Conservation (phyloP, 1,139 yeast genomes). For the Meyerozyma athensensis region DNA sequence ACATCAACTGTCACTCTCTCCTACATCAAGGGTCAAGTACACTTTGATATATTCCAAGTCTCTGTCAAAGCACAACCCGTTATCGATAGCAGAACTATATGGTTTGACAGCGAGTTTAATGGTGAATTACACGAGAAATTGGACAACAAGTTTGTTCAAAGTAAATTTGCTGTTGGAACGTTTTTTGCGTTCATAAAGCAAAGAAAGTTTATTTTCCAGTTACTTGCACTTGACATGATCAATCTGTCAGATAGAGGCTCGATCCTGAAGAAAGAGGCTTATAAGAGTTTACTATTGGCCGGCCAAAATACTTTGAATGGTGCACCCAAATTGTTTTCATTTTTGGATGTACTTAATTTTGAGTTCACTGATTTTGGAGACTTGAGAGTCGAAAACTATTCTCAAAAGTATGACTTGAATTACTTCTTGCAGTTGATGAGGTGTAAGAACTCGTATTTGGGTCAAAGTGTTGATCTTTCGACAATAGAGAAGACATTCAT, state of each 20-base stretch:
- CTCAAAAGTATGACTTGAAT: slow-evolving; percentile 28
- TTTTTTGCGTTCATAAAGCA: slow-evolving; percentile 59
- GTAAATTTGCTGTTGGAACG: slow-evolving; percentile 41
- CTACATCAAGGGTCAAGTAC: slow-evolving; percentile 42
- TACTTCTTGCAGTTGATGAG: slow-evolving; percentile 17
- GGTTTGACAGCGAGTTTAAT: slow-evolving; percentile 49
- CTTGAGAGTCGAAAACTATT: slow-evolving; percentile 36
- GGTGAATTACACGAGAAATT: slow-evolving; percentile 27
- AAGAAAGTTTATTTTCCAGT: slow-evolving; percentile 59
- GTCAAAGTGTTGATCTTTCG: slow-evolving; percentile 14
- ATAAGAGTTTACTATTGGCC: slow-evolving; percentile 50
- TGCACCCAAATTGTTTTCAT: slow-evolving; percentile 60
- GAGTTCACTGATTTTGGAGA: slow-evolving; percentile 37
- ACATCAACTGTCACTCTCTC: slow-evolving; percentile 51
- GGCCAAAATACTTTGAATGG: slow-evolving; percentile 43
- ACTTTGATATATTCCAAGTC: slow-evolving; percentile 45
- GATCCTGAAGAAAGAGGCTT: slow-evolving; percentile 49
- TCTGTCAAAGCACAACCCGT: slow-evolving; percentile 53
- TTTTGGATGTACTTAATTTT: slow-evolving; percentile 66
- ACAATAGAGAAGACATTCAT: slow-evolving; percentile 22
- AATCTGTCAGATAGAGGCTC: slow-evolving; percentile 49
- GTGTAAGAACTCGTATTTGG: not conserved
- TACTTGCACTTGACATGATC: slow-evolving; percentile 70
- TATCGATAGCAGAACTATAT: slow-evolving; percentile 41
- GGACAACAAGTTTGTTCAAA: slow-evolving; percentile 30